Evolutionary conservation across 805 yeast genomes (phyloP).

Genomic region (Candida morakotiae): DNA sequence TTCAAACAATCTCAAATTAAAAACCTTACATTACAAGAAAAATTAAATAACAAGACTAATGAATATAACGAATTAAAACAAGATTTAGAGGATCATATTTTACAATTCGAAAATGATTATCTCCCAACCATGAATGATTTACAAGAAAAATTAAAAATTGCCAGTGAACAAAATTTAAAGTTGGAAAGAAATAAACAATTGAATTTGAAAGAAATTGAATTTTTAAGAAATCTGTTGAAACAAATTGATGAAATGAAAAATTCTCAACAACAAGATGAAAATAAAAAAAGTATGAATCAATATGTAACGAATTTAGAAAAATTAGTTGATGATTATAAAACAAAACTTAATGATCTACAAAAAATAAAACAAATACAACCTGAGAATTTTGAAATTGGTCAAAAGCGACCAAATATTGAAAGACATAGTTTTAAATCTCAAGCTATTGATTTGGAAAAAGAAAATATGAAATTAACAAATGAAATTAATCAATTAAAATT

Average conservation of each 20-base stretch:
- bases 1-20: constrained; percentile 30
- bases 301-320: constrained; percentile 40
- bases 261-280: constrained; percentile 20
- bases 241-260: constrained; percentile 35
- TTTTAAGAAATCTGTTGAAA: constrained; percentile 53
- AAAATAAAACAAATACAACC: constrained; percentile 39
- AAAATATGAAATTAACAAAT: constrained; percentile 35
- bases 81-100: constrained; percentile 10
- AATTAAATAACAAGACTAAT: constrained; percentile 18
- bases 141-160: constrained; percentile 4
- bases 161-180: constrained; percentile 10
- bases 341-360: constrained; percentile 43
- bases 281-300: constrained; percentile 28
- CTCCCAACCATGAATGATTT: constrained; percentile 10
- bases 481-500: constrained; percentile 33
- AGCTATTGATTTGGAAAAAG: constrained; percentile 29
- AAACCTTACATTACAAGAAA: constrained; percentile 35
- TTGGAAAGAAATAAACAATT: constrained; percentile 48
- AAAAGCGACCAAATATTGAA: constrained; percentile 9
- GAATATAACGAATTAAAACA: constrained; percentile 17
- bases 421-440: constrained; percentile 11
- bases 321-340: constrained; percentile 53
- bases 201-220: constrained; percentile 55
- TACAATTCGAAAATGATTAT: constrained; percentile 11
- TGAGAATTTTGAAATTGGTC: constrained; percentile 11